Evolutionary conservation across 2,329 filamentous ascomycete genomes (phyloP).

Genomic region (Colletotrichum phormii): DNA sequence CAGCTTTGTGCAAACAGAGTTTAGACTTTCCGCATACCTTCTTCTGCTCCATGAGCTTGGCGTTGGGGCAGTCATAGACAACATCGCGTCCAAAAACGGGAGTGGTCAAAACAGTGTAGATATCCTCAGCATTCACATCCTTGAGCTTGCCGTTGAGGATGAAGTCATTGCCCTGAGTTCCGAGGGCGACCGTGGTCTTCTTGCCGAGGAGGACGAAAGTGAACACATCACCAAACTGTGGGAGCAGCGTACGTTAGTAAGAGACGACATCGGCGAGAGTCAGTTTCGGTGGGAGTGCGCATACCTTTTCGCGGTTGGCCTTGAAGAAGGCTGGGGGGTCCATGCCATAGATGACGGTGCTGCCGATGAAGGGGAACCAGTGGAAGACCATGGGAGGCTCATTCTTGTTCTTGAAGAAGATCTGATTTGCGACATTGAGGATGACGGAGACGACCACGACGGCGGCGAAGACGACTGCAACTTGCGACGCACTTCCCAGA

Average conservation of each 20-base stretch:
- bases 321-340: conserved; percentile 90
- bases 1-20: not conserved
- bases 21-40: conserved; percentile 69
- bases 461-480: conserved; percentile 55
- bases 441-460: conserved; percentile 70
- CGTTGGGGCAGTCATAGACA: conserved; percentile 90
- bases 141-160: conserved; percentile 91
- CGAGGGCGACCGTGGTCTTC: conserved; percentile 88
- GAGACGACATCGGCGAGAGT: not conserved
- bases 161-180: conserved; percentile 87
- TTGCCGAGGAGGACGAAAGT: conserved; percentile 90
- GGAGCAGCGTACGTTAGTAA: conserved; percentile 15
- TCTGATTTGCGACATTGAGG: conserved; percentile 83
- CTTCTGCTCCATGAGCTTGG: conserved; percentile 96
- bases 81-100: conserved; percentile 86
- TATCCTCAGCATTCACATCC: conserved; percentile 91
- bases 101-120: conserved; percentile 82
- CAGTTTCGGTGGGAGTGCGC: conserved; percentile 38
- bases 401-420: conserved; percentile 84
- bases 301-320: conserved; percentile 80
- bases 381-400: conserved; percentile 86
- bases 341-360: conserved; percentile 93
- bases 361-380: conserved; percentile 86
- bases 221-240: conserved; percentile 86
- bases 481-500: conserved; percentile 60